Evolutionary conservation across 2,329 filamentous ascomycete species (phyloP).

Genomic region (Beauveria rudraprayagi): DNA sequence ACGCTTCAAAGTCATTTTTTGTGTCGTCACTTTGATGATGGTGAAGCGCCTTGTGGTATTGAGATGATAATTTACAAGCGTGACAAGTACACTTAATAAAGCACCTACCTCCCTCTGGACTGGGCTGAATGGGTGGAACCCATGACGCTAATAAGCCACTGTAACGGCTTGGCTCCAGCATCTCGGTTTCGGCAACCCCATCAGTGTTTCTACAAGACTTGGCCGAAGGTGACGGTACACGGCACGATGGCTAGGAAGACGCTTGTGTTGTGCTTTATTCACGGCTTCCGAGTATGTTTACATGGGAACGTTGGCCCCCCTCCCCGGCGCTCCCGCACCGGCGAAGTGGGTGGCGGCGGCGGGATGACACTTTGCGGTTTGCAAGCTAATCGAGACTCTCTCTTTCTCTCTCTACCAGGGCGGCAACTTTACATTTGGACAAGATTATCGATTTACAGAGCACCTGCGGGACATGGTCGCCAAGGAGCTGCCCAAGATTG

Average conservation of each 20-base stretch:
- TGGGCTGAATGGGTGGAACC: slow-evolving; percentile 2
- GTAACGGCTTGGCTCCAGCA: not conserved
- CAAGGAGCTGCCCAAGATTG: slow-evolving; percentile 58
- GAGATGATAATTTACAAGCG: not conserved
- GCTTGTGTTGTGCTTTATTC: slow-evolving; percentile 73
- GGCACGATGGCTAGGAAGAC: slow-evolving; percentile 59
- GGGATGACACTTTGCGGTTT: not conserved
- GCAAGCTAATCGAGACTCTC: not conserved
- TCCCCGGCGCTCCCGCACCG: not conserved
- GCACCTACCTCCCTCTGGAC: no score
- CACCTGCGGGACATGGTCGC: slow-evolving; percentile 59
- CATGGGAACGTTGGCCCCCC: no score
- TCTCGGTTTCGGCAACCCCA: not conserved
- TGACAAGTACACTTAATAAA: no score
- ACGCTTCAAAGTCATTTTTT: slow-evolving; percentile 16
- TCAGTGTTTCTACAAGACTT: not conserved
- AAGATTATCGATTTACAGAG: slow-evolving; percentile 57
- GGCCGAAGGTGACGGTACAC: not conserved
- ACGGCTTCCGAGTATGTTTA: slow-evolving; percentile 67
- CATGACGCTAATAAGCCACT: slow-evolving; percentile 3
- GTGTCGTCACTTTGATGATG: not conserved
- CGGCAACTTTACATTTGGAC: slow-evolving; percentile 68
- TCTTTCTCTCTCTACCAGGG: slow-evolving; percentile 41
- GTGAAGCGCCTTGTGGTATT: not conserved
- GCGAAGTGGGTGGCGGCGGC: no score